These are phyloP conservation scores for Nemania bipapillata DNA, from an alignment of 2,329 filamentous ascomycete species.

Conservation along the genomic window DNA sequence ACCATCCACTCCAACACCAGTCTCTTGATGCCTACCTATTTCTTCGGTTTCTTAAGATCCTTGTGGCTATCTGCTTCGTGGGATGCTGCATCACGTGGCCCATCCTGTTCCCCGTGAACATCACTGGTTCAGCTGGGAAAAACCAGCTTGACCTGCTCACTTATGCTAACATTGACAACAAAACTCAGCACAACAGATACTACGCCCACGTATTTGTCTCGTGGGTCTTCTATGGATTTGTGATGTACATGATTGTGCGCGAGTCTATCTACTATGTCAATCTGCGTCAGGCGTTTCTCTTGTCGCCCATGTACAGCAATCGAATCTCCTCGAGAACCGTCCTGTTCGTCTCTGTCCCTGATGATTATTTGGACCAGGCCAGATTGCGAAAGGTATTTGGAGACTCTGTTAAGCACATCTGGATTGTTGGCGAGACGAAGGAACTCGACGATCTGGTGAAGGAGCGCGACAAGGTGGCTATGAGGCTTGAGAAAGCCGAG, in stretches of 20 bases:
- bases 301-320: constrained; percentile 83
- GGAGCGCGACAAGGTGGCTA: constrained; percentile 80
- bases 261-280: constrained; percentile 94
- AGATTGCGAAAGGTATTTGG: constrained; percentile 84
- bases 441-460: constrained; percentile 83
- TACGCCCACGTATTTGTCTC: constrained; percentile 84
- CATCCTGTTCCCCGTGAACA: constrained; percentile 85
- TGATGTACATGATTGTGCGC: constrained; percentile 87
- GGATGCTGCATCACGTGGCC: constrained; percentile 89
- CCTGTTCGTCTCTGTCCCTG: constrained; percentile 85
- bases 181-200: constrained; percentile 68
- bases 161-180: constrained; percentile 76
- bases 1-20: constrained; percentile 86
- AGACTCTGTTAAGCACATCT: constrained; percentile 81
- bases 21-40: constrained; percentile 93
- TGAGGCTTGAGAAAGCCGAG: constrained; percentile 86
- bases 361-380: constrained; percentile 79
- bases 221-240: constrained; percentile 86
- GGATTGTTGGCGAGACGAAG: constrained; percentile 81
- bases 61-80: constrained; percentile 80
- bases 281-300: constrained; percentile 88
- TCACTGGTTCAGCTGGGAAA: constrained; percentile 75
- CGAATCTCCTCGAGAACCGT: constrained; percentile 91
- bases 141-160: constrained; percentile 79
- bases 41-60: constrained; percentile 84